Evolutionary conservation across 2,329 filamentous ascomycete species (phyloP), one percentile per base, ranked within the genome.

Genomic region (Coniochaeta pulveracea): DNA sequence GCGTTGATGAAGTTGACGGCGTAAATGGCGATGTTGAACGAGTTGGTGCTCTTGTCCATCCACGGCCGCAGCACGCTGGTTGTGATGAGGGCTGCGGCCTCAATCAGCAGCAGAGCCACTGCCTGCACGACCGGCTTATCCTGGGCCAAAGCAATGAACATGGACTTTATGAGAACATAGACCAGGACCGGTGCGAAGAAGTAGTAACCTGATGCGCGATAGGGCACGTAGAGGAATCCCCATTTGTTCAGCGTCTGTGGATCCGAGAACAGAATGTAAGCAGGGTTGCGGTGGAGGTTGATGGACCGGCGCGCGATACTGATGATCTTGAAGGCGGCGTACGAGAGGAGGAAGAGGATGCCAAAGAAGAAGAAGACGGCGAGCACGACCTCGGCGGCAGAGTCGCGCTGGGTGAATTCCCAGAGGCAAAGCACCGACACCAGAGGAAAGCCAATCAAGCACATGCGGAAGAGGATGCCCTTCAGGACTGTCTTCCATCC

Each of bases 31-130:
- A 96, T 94, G 62, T 95, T 95, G 70, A 94, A 93, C 30, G 80
- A 79, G 58, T 95, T 96, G 40, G 85, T 94, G 63, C 88, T 89
- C 75, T 94, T 94, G 68, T 95, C 89, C 89, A 96, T 96, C 81
- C 85, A 96, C 12, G 89, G 89, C 39, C 85, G 79, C 44, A 95
- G 63, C 34, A 93, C 79, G 39, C 77, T 81, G 36, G 85, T 77
- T 15, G 62, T 76, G 46, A 94, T 80, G 36, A 96, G 68, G 46
- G 82, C 79, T 34, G 59, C 73, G 2, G 80, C 80, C 57, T 96
- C 89, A 36, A 95, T 76, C 38, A 95, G 65, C 25, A 96, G 66
- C 37, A 95, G 69, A 11, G 79, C 83, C 37, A 95, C 67, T 8
- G 85, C 85, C 58, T 94, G 86, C 14, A 79, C 76, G 4, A 74